A percentile compares a stretch with the other conserved stretches of the same genome.
These are phyloP conservation scores for Plasmodium gonderi DNA, from an alignment of 169 alveolate species.

Conservation along the genomic window DNA sequence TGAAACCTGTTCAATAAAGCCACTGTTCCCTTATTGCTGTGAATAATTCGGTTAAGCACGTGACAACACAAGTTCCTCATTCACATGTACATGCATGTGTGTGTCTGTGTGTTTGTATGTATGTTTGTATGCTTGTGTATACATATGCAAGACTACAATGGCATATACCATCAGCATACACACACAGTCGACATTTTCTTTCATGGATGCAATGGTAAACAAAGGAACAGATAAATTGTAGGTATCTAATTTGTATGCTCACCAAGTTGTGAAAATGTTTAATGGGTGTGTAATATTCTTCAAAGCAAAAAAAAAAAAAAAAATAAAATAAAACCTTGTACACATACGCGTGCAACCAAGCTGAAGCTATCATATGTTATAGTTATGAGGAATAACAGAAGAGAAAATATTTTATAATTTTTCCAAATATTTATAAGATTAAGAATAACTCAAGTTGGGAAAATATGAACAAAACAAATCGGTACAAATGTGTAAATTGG, in stretches of 20 bases:
- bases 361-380: too few relatives aligned
- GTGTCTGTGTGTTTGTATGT: too few relatives aligned
- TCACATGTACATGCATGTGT: background rate
- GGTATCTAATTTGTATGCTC: background rate
- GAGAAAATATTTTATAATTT: too few relatives aligned
- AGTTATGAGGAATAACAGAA: background rate
- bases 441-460: background rate
- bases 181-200: background rate
- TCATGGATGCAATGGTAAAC: background rate
- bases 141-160: too few relatives aligned
- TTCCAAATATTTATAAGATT: background rate
- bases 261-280: background rate
- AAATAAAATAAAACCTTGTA: conserved; percentile 1
- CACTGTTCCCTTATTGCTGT: background rate
- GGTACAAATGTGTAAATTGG: background rate
- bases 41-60: background rate
- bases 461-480: background rate
- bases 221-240: background rate
- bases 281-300: too few relatives aligned
- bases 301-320: background rate
- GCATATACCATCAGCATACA: background rate
- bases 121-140: too few relatives aligned
- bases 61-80: background rate
- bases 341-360: background rate
- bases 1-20: background rate